These are phyloP conservation scores for Alternaria brassicae DNA, from an alignment of 2,329 filamentous ascomycete species.

Conservation along the genomic window DNA sequence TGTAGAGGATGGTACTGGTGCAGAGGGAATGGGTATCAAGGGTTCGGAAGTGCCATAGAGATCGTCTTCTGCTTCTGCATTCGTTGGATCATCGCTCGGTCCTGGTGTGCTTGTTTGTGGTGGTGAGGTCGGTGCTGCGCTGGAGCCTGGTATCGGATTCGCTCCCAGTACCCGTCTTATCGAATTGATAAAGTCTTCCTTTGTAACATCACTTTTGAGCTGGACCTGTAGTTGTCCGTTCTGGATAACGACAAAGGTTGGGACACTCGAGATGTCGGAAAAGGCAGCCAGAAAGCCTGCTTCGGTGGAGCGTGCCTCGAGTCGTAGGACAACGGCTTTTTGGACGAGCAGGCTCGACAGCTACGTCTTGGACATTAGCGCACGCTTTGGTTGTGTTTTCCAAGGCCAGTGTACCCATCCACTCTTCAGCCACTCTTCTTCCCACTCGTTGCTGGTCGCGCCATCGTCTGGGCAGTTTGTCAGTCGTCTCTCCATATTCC, in stretches of 20 bases:
- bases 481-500: conserved; percentile 20
- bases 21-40: conserved; percentile 8
- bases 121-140: conserved; percentile 18
- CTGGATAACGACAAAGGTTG: conserved; percentile 80
- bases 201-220: conserved; percentile 68
- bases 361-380: conserved; percentile 31
- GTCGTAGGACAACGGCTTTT: conserved; percentile 72
- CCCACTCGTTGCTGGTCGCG: conserved; percentile 74
- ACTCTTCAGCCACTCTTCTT: conserved; percentile 67
- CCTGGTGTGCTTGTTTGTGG: conserved; percentile 19
- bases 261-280: conserved; percentile 79
- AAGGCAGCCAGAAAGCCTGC: conserved; percentile 82
- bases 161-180: conserved; percentile 54
- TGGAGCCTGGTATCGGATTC: conserved; percentile 35
- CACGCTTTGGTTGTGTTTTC: neutral
- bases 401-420: conserved; percentile 39
- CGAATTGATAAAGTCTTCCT: conserved; percentile 70
- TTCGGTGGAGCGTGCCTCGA: conserved; percentile 77
- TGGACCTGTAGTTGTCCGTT: conserved; percentile 82
- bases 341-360: conserved; percentile 60
- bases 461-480: conserved; percentile 64
- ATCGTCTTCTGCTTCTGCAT: conserved; percentile 13
- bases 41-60: conserved; percentile 9
- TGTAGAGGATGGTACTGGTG: conserved; percentile 12
- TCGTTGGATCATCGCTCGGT: conserved; percentile 1